phyloP scores from a whole-genome alignment of 169 alveolate species.

The Cardiosporidium cionae region DNA sequence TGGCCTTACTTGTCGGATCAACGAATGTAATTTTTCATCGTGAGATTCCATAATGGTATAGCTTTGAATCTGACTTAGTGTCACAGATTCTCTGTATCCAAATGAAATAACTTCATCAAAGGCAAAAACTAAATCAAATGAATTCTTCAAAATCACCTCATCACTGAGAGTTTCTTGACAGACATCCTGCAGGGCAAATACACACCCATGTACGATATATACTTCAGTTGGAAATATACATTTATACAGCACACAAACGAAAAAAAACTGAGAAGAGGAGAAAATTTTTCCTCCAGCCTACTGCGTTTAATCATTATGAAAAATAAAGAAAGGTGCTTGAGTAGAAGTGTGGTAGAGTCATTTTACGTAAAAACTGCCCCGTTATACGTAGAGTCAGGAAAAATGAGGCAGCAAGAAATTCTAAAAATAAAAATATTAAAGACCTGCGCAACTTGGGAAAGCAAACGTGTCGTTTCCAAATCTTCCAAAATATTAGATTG shows the following conservation, averaged over 20 bases:
- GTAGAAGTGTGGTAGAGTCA: not conserved
- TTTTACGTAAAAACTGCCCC: not conserved
- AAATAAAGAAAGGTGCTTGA: not conserved
- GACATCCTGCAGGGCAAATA: slow-evolving; percentile 24
- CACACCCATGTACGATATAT: not conserved
- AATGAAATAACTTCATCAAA: slow-evolving; percentile 73
- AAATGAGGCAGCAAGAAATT: not conserved
- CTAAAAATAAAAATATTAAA: slow-evolving; percentile 8
- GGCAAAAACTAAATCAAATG: slow-evolving; percentile 70
- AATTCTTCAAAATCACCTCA: slow-evolving; percentile 59
- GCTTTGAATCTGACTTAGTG: slow-evolving; percentile 69
- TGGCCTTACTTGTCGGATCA: slow-evolving; percentile 20
- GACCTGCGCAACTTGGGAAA: slow-evolving; percentile 59
- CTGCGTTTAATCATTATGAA: not conserved
- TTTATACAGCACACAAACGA: not conserved
- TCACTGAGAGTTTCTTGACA: slow-evolving; percentile 57
- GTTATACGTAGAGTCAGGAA: not conserved
- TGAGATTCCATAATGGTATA: slow-evolving; percentile 82
- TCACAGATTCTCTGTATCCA: slow-evolving; percentile 74
- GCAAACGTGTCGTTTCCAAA: slow-evolving; percentile 65
- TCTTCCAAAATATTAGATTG: slow-evolving; percentile 79
- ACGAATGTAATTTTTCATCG: slow-evolving; percentile 58
- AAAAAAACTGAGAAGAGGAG: not conserved
- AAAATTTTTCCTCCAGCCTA: not conserved
- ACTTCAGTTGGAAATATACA: not conserved